Conservation (phyloP, 2,329 filamentous ascomycete genomes). For the Periconia sp. region DNA sequence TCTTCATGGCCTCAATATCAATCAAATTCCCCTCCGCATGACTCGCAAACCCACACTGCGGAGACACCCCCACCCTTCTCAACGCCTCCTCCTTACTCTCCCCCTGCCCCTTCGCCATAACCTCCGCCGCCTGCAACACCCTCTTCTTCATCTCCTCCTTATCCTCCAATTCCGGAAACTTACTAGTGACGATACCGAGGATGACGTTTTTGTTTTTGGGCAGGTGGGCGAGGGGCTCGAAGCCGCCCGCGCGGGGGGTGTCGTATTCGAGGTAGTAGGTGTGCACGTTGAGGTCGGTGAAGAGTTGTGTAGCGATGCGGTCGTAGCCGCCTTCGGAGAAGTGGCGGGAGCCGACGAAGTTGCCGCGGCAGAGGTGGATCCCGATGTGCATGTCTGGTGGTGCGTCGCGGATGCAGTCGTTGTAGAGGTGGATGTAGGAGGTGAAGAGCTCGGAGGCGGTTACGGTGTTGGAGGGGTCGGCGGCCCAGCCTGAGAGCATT, state of each 20-base stretch:
- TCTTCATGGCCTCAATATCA: constrained; percentile 66
- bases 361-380: constrained; percentile 67
- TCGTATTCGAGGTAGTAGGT: constrained; percentile 45
- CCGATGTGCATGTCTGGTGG: constrained; percentile 72
- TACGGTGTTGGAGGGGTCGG: constrained; percentile 65
- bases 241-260: constrained; percentile 47
- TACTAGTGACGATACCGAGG: constrained; percentile 46
- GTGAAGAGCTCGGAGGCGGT: constrained; percentile 69
- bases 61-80: constrained; percentile 54
- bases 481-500: constrained; percentile 42
- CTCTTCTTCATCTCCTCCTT: constrained; percentile 46
- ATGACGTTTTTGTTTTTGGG: constrained; percentile 48
- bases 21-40: constrained; percentile 72
- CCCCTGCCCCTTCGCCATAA: constrained; percentile 66
- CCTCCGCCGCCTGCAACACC: constrained; percentile 56
- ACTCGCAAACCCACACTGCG: constrained; percentile 54
- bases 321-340: constrained; percentile 49
- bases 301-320: constrained; percentile 41
- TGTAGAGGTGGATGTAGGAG: constrained; percentile 74
- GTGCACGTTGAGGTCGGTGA: constrained; percentile 28
- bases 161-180: constrained; percentile 46
- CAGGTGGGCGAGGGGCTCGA: constrained; percentile 45
- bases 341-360: constrained; percentile 46
- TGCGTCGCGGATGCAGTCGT: constrained; percentile 63
- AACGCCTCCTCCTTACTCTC: constrained; percentile 66